These are phyloP conservation scores for Mycena rebaudengoi DNA, from an alignment of 768 basidiomycete genomes.

Conservation along the genomic window DNA sequence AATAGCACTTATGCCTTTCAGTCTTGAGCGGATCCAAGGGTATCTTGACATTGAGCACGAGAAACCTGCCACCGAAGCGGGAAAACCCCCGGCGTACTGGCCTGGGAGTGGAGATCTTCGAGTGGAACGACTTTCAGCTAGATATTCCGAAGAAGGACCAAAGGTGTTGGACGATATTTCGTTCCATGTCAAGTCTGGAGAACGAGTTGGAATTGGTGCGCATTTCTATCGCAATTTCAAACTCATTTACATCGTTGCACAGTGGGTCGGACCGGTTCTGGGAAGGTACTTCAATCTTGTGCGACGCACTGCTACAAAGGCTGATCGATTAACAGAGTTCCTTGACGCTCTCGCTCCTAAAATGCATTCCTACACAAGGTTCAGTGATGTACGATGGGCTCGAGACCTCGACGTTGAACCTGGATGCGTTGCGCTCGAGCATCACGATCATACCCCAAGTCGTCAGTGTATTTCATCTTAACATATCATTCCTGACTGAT, in stretches of 20 bases:
- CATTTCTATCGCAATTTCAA: background rate
- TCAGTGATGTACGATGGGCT: constrained; percentile 52
- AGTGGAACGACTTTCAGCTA: constrained; percentile 50
- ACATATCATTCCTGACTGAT: background rate
- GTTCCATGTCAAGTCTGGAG: constrained; percentile 53
- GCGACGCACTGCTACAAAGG: background rate
- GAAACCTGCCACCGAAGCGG: constrained; percentile 34
- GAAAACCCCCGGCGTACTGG: constrained; percentile 58
- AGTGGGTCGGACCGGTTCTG: constrained; percentile 35
- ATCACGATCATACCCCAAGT: constrained; percentile 54
- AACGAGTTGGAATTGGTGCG: constrained; percentile 52
- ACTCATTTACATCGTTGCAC: background rate
- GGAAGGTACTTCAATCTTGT: constrained; percentile 11
- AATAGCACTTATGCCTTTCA: background rate
- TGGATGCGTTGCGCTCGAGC: constrained; percentile 51
- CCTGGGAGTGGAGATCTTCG: constrained; percentile 53
- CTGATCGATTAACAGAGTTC: constrained; percentile 52
- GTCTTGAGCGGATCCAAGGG: constrained; percentile 20
- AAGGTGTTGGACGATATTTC: constrained; percentile 21
- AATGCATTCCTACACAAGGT: constrained; percentile 43
- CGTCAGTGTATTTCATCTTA: background rate
- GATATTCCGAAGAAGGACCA: constrained; percentile 39
- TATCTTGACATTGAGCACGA: constrained; percentile 56
- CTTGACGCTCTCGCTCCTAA: constrained; percentile 58
- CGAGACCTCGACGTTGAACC: constrained; percentile 47